Evolutionary conservation across 768 basidiomycete species (phyloP), one percentile per base, ranked within the genome.

Genomic region (Leccinum variicolor): DNA sequence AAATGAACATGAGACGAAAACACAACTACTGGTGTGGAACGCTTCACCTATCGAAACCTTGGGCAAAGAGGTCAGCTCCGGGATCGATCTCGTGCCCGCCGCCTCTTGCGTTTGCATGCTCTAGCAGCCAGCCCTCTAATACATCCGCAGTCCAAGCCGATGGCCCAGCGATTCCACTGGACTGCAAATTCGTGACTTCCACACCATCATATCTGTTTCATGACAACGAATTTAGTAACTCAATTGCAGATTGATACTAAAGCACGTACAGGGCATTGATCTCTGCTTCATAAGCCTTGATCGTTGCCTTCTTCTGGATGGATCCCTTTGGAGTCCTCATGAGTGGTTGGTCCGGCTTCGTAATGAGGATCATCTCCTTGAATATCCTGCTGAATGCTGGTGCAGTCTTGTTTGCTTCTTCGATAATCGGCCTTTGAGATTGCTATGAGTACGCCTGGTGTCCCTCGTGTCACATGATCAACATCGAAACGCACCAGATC

Each of bases 351-450:
- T 62, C 68, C 28, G 74, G 61, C 0, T 65, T 61, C 1, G 78
- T 66, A n/a, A 81, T 59, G 10, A 81, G 33, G 47, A 82, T 80
- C 80, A 81, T 79, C 61, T 81, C 76, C 63, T 78, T 78, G 71
- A 76, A 79, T 21, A 79, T 70, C n/a, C 73, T 67, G 54, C 75
- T 76, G 56, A 74, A 76, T 1, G 73, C 66, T 0, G 78, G 78
- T 0, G 75, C 69, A 7, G 58, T 61, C 14, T 58, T 60, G 56
- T 79, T 79, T 2, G 76, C 78, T 39, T 75, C 72, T 19, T 77
- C 76, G 1, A 80, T 70, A 13, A 64, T 45, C 0, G 74, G 69
- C 72, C 75, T 77, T 50, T 11, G 4, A 56, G 5, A 21, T 13
- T 11, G 21, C 11, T 26, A 52, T 55, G n/a, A 55, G 23, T 10